These are phyloP conservation scores for Myriosclerotinia scirpicola DNA, from an alignment of 2,329 filamentous ascomycete genomes.

Conservation along the genomic window DNA sequence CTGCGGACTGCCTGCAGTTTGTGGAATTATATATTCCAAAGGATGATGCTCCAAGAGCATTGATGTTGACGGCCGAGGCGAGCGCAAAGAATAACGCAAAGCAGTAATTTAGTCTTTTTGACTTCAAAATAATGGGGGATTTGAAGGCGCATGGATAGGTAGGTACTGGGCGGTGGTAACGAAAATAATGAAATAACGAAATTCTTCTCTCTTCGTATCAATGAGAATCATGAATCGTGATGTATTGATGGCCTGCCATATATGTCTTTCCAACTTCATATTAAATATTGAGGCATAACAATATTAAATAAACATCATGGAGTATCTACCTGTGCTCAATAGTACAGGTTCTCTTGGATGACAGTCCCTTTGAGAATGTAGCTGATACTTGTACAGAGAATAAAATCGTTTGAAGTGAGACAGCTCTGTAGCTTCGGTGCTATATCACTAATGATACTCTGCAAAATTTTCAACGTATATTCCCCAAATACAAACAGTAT, in stretches of 20 bases:
- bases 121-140: neutral
- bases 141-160: neutral
- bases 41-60: conserved; percentile 70
- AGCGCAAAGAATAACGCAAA: conserved; percentile 67
- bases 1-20: conserved; percentile 59
- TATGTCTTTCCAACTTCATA: neutral
- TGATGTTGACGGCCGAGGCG: conserved; percentile 70
- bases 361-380: no score
- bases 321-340: no score
- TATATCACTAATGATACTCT: no score
- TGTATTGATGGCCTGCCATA: neutral
- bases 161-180: neutral
- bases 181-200: conserved; percentile 11
- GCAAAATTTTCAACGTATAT: no score
- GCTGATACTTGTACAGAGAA: no score
- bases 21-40: conserved; percentile 81
- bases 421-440: no score
- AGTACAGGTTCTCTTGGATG: no score
- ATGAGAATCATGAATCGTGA: neutral
- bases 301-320: neutral
- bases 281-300: neutral
- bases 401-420: no score
- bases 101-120: conserved; percentile 23
- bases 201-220: neutral
- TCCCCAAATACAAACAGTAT: no score